phyloP scores from a whole-genome alignment of 2,329 filamentous ascomycete species.

The Xylaria sp. region DNA sequence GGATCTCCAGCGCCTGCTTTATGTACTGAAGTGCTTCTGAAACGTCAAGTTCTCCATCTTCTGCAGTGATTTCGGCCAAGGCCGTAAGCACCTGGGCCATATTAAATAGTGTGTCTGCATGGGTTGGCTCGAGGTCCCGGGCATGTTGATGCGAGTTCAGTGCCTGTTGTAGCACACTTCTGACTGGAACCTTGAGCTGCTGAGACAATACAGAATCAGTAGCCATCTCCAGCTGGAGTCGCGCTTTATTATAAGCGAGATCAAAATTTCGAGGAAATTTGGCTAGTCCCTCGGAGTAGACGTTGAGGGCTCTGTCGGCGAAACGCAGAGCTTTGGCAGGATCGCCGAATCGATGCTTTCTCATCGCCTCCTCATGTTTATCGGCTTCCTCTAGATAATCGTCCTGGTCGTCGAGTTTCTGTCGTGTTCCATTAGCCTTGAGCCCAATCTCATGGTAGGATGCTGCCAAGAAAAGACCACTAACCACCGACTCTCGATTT shows the following conservation, averaged over 20 bases:
- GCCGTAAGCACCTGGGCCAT: conserved; percentile 71
- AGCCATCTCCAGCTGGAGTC: conserved; percentile 71
- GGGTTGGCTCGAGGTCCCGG: conserved; percentile 62
- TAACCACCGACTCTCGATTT: not conserved
- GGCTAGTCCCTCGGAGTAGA: conserved; percentile 67
- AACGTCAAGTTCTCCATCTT: conserved; percentile 53
- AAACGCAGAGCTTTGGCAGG: conserved; percentile 63
- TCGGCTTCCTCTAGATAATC: conserved; percentile 74
- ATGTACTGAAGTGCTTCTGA: conserved; percentile 48
- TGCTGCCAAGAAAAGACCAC: not conserved
- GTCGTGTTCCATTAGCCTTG: conserved; percentile 5
- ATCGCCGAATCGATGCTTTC: conserved; percentile 77
- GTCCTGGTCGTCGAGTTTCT: conserved; percentile 66
- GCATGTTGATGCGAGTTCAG: conserved; percentile 69
- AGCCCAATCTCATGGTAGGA: not conserved
- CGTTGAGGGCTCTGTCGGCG: conserved; percentile 67
- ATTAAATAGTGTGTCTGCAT: conserved; percentile 74
- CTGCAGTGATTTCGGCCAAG: conserved; percentile 64
- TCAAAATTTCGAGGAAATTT: conserved; percentile 69
- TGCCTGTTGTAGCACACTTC: conserved; percentile 63
- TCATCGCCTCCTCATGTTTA: conserved; percentile 71
- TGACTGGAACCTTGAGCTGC: conserved; percentile 58
- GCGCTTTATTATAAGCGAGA: conserved; percentile 77
- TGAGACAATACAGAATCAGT: conserved; percentile 68
- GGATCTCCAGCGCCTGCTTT: conserved; percentile 38